These are phyloP conservation scores for Clitoria ternatea DNA, from an alignment of 306 rosid genomes.

Conservation along the genomic window DNA sequence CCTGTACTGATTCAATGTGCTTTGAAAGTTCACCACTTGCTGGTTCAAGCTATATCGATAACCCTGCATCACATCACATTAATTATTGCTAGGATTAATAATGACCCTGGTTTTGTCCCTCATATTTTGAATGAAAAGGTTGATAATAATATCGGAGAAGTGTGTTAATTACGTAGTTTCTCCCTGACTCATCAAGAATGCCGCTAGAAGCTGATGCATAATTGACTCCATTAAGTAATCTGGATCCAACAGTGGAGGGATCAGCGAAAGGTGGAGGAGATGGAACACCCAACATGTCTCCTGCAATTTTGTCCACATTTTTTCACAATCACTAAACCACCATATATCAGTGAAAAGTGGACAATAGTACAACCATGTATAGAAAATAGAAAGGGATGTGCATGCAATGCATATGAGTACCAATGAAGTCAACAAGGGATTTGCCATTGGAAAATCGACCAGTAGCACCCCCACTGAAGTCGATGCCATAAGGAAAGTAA, in stretches of 20 bases:
- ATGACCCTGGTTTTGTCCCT: too few species aligned
- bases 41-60: conserved; percentile 41
- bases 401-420: too few species aligned
- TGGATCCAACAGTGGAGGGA: conserved; percentile 41
- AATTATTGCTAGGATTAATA: too few species aligned
- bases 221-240: conserved; percentile 61
- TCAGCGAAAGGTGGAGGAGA: conserved; percentile 59
- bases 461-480: conserved; percentile 50
- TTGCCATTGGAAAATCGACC: conserved; percentile 83
- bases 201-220: conserved; percentile 81
- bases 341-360: too few species aligned
- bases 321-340: too few species aligned
- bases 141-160: not conserved
- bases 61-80: conserved; percentile 46
- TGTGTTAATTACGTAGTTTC: conserved; percentile 45
- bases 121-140: too few species aligned
- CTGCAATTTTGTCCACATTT: conserved; percentile 38
- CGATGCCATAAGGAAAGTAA: conserved; percentile 73
- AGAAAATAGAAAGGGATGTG: too few species aligned
- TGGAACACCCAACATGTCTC: conserved; percentile 62
- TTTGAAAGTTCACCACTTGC: conserved; percentile 54
- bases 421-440: conserved; percentile 60
- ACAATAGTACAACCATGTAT: too few species aligned
- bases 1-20: conserved; percentile 35
- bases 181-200: conserved; percentile 76